phyloP scores from a whole-genome alignment of 2,329 filamentous ascomycete genomes.

The Arachnopeziza araneosa region DNA sequence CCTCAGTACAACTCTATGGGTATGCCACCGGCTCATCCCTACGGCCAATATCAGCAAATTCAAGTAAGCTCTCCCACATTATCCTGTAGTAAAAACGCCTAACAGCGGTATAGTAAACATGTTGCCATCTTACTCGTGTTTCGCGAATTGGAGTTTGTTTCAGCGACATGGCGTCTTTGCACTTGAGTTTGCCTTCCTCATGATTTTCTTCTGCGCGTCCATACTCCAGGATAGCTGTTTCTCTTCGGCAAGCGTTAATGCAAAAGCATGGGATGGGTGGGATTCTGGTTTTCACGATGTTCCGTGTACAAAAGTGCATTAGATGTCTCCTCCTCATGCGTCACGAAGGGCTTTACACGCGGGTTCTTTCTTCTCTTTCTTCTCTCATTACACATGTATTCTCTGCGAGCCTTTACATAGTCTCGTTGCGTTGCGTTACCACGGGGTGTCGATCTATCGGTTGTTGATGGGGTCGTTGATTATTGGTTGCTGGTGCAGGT shows the following conservation, averaged over 20 bases:
- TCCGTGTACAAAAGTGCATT: conserved; percentile 35
- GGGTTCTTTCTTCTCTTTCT: conserved; percentile 1
- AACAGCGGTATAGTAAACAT: conserved; percentile 27
- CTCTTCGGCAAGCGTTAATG: conserved; percentile 34
- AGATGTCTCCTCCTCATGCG: conserved; percentile 33
- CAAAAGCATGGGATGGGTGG: conserved; percentile 34
- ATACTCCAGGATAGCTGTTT: conserved; percentile 33
- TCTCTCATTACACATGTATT: conserved; percentile 20
- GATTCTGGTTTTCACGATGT: conserved; percentile 33
- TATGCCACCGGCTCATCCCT: conserved; percentile 30
- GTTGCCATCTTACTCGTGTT: conserved; percentile 27
- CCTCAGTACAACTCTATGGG: conserved; percentile 65
- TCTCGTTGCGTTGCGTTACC: conserved; percentile 15
- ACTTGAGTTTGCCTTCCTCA: conserved; percentile 28
- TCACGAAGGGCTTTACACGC: conserved; percentile 26
- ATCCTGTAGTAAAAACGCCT: conserved; percentile 4
- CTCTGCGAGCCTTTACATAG: conserved; percentile 17
- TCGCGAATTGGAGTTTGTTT: conserved; percentile 31
- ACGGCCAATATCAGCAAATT: conserved; percentile 31
- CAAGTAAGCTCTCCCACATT: conserved; percentile 23
- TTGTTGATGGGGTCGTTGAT: conserved; percentile 1
- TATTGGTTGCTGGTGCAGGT: neutral
- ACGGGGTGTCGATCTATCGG: conserved; percentile 1
- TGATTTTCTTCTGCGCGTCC: conserved; percentile 31
- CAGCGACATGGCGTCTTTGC: conserved; percentile 32